Base-by-base conservation (phyloP, 2,329 filamentous ascomycete species). In the Dendryphion nanum region DNA sequence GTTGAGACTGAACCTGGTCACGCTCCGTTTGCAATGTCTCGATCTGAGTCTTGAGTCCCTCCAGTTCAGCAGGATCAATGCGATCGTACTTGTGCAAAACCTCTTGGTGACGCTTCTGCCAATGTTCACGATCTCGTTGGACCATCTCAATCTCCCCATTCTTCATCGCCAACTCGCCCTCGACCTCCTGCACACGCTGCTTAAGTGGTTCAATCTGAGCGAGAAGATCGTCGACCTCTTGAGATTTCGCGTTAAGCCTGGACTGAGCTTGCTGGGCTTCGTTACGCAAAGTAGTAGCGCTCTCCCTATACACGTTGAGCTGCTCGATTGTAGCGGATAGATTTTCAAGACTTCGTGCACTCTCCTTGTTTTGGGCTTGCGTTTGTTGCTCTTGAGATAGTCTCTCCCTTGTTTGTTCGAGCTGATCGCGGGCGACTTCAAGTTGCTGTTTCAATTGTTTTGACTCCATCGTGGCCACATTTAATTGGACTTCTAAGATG, bases 71-170 rank as follows among this genome's bases (percentile, higher is more conserved):
- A 30, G 93, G 91, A 59, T 98, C 93, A 36, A 94, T 88, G 39
- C 91, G 87, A 51, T 95, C 90, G 59, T 97, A 96, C 63, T 95
- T 96, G 50, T 89, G 89, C 35, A 98, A 79, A 45, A 98, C 96
- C 52, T 94, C 88, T 61, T 97, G 89, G 2, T 89, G 94, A 17
- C 93, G 85, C 73, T 96, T 91, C 67, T 95, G 89, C 87, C 91
- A 96, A 41, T 88, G 81, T 61, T 97, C 91, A 13, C 93, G 84
- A 60, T 97, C 91, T 55, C 93, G 86, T 50, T 94, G 86, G 7
- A 97, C 76, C 47, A 96, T 78, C 56, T 86, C 88, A 59, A 96
- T 80, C 61, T 97, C 91, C 10, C 89, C 89, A 50, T 94, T 85
- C 55, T 90, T 85, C 49, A 85, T 86, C 44, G 85, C 81, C 46